Conservation (phyloP, 768 basidiomycete genomes). For the Leccinum boreale region DNA sequence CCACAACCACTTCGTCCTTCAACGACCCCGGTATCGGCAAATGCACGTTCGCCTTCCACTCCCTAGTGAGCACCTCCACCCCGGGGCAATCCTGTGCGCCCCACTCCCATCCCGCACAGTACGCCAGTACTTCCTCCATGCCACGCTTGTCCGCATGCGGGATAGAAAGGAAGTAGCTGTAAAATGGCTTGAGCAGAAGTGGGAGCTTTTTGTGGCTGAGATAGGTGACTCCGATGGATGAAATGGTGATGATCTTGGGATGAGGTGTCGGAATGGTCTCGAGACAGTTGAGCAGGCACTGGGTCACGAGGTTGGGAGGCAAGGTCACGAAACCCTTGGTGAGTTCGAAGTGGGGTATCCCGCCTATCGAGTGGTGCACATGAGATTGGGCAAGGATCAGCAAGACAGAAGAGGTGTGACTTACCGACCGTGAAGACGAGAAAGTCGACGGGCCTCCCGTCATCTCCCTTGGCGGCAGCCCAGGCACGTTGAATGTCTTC, state of each 20-base stretch:
- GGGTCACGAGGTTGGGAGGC: conserved; percentile 58
- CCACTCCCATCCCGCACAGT: conserved; percentile 54
- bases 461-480: conserved; percentile 34
- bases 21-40: conserved; percentile 43
- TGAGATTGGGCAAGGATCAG: neutral
- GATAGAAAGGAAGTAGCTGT: conserved; percentile 38
- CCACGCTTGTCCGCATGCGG: conserved; percentile 65
- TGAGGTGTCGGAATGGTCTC: conserved; percentile 46
- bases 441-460: conserved; percentile 42
- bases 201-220: conserved; percentile 46
- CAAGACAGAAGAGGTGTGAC: conserved; percentile 14
- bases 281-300: conserved; percentile 52
- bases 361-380: conserved; percentile 6
- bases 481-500: conserved; percentile 53
- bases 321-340: conserved; percentile 46
- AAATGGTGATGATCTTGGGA: conserved; percentile 52
- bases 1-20: conserved; percentile 37
- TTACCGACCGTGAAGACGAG: conserved; percentile 62
- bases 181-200: conserved; percentile 45
- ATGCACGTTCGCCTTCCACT: conserved; percentile 39
- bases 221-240: conserved; percentile 50
- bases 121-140: conserved; percentile 47
- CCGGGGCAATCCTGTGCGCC: conserved; percentile 40
- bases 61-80: conserved; percentile 40
- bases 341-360: conserved; percentile 40